Evolutionary conservation across 176 grass and related monocot genomes (phyloP).

Genomic region (Guadua angustifolia): DNA sequence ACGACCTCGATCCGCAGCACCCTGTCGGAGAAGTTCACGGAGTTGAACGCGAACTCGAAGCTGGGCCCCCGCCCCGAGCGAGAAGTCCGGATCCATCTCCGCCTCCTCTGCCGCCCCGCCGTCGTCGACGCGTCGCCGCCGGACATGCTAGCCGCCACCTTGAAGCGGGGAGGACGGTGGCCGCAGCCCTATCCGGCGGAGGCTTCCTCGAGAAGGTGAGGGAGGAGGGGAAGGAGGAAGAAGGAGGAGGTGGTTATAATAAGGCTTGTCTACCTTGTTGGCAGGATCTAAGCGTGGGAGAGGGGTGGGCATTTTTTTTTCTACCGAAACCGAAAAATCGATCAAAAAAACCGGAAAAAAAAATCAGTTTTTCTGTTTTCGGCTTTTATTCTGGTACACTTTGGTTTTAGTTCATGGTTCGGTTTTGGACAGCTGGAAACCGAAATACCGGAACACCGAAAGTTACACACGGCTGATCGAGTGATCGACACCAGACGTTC

Average conservation of each 20-base stretch:
- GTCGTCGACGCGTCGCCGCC: conserved; percentile 1
- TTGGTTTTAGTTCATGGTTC: no score
- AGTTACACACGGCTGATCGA: no score
- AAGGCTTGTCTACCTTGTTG: neutral
- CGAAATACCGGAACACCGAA: no score
- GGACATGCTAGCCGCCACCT: conserved; percentile 25
- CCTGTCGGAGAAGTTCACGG: conserved; percentile 86
- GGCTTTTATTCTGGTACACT: no score
- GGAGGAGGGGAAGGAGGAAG: conserved; percentile 23
- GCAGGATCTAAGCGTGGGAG: conserved; percentile 17
- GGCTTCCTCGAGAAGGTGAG: conserved; percentile 26
- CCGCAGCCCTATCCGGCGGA: conserved; percentile 55
- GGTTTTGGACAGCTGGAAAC: no score
- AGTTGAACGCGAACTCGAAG: conserved; percentile 91
- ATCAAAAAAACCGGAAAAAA: no score
- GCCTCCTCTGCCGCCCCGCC: neutral
- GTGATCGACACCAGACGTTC: no score
- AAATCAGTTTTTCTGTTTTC: no score
- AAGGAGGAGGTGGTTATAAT: conserved; percentile 2
- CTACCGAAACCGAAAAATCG: no score
- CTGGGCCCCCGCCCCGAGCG: conserved; percentile 53
- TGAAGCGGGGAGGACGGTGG: neutral
- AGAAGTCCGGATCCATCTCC: conserved; percentile 77
- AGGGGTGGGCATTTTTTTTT: no score
- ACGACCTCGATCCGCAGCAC: conserved; percentile 82